A percentile compares a stretch with the other conserved stretches of the same genome.
Evolutionary conservation across 176 grass and related monocot genomes (phyloP).

Genomic region (Areca catechu): DNA sequence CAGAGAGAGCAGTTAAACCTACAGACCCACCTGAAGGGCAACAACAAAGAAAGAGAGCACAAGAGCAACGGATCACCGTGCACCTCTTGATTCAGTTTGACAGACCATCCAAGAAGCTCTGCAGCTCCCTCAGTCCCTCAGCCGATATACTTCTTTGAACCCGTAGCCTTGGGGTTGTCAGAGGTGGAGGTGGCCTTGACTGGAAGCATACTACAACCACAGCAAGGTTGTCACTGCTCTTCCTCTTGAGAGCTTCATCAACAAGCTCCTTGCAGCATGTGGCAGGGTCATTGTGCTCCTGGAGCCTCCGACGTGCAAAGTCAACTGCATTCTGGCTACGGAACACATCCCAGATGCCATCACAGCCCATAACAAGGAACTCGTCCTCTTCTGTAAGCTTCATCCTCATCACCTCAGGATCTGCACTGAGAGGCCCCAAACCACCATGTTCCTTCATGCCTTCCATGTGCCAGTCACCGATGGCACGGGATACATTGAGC

Average conservation of each 20-base stretch:
- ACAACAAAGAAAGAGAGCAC: conserved; percentile 22
- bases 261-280: conserved; percentile 74
- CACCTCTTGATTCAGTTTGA: conserved; percentile 29
- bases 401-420: conserved; percentile 65
- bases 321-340: conserved; percentile 84
- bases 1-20: no score
- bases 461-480: conserved; percentile 93
- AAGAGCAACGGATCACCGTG: conserved; percentile 1
- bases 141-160: conserved; percentile 93
- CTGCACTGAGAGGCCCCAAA: conserved; percentile 58
- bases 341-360: conserved; percentile 97
- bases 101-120: conserved; percentile 77
- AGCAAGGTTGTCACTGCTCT: conserved; percentile 66
- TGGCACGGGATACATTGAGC: conserved; percentile 71
- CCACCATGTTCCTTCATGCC: conserved; percentile 54
- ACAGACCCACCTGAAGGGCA: neutral
- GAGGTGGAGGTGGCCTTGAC: conserved; percentile 42
- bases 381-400: conserved; percentile 77
- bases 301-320: conserved; percentile 79
- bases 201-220: conserved; percentile 83
- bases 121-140: conserved; percentile 76
- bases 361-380: conserved; percentile 88
- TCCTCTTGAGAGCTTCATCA: conserved; percentile 82
- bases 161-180: conserved; percentile 54
- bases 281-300: conserved; percentile 72